Evolutionary conservation across 352 stramenopile genomes (phyloP).

Genomic region (Thalassiosira pacifica): DNA sequence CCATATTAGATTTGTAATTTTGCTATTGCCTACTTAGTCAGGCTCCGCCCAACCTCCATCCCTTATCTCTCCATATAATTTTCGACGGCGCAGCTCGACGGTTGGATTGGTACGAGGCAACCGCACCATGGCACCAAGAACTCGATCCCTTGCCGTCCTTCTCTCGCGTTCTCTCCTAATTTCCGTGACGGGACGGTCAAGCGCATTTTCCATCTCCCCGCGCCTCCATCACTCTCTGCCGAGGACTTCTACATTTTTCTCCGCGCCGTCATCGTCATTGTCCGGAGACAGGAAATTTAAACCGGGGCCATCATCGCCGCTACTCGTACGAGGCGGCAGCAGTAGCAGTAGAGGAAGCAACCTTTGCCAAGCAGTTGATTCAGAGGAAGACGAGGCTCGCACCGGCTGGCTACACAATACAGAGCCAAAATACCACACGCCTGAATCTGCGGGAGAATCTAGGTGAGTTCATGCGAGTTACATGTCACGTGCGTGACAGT

Average conservation of each 20-base stretch:
- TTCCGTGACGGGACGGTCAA: background rate
- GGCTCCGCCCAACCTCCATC: too few relatives aligned
- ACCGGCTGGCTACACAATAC: slow-evolving; percentile 87
- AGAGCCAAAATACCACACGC: slow-evolving; percentile 41
- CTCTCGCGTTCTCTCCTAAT: background rate
- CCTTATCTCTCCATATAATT: too few relatives aligned
- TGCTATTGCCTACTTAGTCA: too few relatives aligned
- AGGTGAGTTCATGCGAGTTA: too few relatives aligned
- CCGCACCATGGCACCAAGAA: background rate
- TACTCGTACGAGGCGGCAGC: slow-evolving; percentile 5
- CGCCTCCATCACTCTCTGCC: background rate
- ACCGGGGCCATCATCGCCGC: too few relatives aligned
- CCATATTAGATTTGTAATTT: too few relatives aligned
- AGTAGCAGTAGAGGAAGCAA: background rate
- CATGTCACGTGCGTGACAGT: too few relatives aligned
- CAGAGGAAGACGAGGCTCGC: slow-evolving; percentile 46
- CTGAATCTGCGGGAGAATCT: background rate
- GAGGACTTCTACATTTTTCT: background rate
- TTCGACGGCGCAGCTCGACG: background rate
- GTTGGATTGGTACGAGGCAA: too few relatives aligned
- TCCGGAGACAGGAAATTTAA: background rate
- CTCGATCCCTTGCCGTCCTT: background rate
- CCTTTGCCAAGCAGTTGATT: background rate
- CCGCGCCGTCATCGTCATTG: background rate
- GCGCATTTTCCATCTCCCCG: background rate